phyloP scores from a whole-genome alignment of 1,284 basidiomycete species.

The Ganoderma boninense region DNA sequence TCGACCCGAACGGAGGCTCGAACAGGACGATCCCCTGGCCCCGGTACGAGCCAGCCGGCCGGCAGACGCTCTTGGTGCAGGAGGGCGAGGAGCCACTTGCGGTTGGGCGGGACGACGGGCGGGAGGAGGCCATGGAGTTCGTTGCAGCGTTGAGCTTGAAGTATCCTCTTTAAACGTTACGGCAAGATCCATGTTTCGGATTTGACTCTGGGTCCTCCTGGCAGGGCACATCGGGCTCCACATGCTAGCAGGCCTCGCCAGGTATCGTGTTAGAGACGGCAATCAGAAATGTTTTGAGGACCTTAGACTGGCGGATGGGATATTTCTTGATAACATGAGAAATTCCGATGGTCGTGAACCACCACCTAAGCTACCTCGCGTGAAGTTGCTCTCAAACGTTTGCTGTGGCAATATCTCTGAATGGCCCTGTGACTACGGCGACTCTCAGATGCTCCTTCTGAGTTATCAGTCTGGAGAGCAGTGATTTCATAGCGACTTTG shows the following conservation, averaged over 20 bases:
- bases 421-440: not conserved
- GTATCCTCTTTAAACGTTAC: not conserved
- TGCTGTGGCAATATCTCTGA: not conserved
- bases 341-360: not conserved
- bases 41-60: slow-evolving; percentile 17
- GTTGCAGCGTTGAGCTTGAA: not conserved
- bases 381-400: not conserved
- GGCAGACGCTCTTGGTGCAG: slow-evolving; percentile 26
- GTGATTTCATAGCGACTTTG: not conserved
- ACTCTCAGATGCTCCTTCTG: not conserved
- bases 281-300: no score
- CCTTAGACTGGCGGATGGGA: no score
- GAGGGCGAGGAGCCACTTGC: slow-evolving; percentile 23
- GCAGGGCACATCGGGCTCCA: no score
- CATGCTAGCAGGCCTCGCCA: no score
- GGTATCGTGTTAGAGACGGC: no score
- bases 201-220: no score
- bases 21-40: slow-evolving; percentile 29
- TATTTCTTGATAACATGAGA: no score
- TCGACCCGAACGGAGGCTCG: slow-evolving; percentile 43
- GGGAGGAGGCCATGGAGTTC: not conserved
- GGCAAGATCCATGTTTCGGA: no score
- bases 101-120: slow-evolving; percentile 11
- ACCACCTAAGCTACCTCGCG: not conserved
- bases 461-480: not conserved